Conservation (phyloP, 1,284 basidiomycete species). For the Vanrija pseudolonga region DNA sequence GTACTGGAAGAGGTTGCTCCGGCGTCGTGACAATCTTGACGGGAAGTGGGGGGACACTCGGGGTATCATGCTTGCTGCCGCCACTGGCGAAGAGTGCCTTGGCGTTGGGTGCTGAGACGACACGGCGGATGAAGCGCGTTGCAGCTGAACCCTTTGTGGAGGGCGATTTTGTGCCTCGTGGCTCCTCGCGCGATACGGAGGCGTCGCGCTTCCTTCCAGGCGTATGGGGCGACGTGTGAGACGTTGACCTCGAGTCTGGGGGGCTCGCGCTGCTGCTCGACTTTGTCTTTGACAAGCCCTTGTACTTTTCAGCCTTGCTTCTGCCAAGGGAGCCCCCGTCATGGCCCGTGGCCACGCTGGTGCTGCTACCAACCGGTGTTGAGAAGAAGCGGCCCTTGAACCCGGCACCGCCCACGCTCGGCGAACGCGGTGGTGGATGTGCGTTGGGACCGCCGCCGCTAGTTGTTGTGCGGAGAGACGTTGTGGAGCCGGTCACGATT, state of each 20-base stretch:
- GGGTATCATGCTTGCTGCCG: slow-evolving; percentile 16
- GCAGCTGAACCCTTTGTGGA: slow-evolving; percentile 49
- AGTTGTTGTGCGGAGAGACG: slow-evolving; percentile 12
- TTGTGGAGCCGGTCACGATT: slow-evolving; percentile 4
- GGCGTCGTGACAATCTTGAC: slow-evolving; percentile 8
- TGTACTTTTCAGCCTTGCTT: slow-evolving; percentile 24
- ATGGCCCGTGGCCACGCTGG: slow-evolving; percentile 1
- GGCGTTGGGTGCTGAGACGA: slow-evolving; percentile 93
- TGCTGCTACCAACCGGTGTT: slow-evolving; percentile 16
- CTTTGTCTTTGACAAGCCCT: slow-evolving; percentile 17
- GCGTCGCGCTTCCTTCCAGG: not conserved
- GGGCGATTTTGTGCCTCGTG: slow-evolving; percentile 3
- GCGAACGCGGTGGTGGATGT: slow-evolving; percentile 7
- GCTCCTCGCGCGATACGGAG: not conserved
- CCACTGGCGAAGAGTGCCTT: slow-evolving; percentile 71
- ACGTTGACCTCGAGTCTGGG: not conserved
- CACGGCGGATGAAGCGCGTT: slow-evolving; percentile 82
- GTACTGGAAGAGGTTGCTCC: no score
- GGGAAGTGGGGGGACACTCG: slow-evolving; percentile 38
- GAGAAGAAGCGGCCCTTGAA: slow-evolving; percentile 47
- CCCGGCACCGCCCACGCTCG: no score
- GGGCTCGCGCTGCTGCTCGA: not conserved
- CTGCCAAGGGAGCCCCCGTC: not conserved
- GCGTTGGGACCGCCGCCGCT: slow-evolving; percentile 14
- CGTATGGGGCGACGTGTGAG: not conserved